These are phyloP conservation scores for Ophiostoma quercus DNA, from an alignment of 2,329 filamentous ascomycete species.

Conservation along the genomic window DNA sequence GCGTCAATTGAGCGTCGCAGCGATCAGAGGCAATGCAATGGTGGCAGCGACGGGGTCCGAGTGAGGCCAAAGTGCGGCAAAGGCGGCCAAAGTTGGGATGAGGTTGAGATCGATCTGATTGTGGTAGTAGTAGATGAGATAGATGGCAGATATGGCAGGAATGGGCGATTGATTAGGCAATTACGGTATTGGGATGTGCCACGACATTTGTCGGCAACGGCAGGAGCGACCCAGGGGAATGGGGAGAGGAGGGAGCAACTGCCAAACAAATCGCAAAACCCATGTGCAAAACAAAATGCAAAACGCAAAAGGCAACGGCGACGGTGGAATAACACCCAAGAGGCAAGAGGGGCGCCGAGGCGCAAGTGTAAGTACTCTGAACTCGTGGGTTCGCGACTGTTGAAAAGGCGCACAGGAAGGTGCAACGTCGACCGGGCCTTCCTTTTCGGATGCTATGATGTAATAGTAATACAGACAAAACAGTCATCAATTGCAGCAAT, in stretches of 20 bases:
- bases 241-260: background rate
- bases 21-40: background rate
- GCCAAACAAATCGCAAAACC: background rate
- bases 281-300: too few relatives aligned
- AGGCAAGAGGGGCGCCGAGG: background rate
- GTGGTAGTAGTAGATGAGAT: background rate
- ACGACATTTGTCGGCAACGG: background rate
- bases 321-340: background rate
- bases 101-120: background rate
- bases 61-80: background rate
- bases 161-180: background rate
- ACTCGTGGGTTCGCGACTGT: background rate
- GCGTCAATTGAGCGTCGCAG: background rate
- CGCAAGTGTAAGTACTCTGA: background rate
- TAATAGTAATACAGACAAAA: background rate
- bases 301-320: background rate
- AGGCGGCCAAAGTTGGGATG: background rate
- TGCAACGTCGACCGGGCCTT: background rate
- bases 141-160: background rate
- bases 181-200: background rate
- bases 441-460: background rate
- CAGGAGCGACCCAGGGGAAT: slow-evolving; percentile 12
- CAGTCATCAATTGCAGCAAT: background rate
- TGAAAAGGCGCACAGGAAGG: background rate
- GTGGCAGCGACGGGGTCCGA: background rate